A percentile compares a stretch with the other conserved stretches of the same genome.
phyloP scores from a whole-genome alignment of 139 green algal genomes.

The Haematococcus lacustris region DNA sequence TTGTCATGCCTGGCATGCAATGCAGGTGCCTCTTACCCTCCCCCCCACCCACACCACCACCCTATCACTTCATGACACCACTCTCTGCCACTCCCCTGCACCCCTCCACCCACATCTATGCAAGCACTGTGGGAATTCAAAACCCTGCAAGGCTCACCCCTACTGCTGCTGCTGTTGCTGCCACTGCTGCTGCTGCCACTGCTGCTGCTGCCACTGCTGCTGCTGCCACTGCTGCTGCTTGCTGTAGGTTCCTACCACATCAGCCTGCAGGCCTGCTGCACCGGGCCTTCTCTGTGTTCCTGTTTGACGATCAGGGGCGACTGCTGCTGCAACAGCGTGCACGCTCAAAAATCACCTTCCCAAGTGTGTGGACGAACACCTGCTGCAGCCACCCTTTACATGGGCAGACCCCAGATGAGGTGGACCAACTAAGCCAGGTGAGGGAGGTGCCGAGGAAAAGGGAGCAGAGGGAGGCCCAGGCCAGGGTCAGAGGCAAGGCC shows the following conservation, averaged over 20 bases:
- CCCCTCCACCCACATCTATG: constrained; percentile 37
- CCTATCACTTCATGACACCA: no score
- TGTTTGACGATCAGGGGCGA: constrained; percentile 79
- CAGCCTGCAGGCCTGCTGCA: constrained; percentile 82
- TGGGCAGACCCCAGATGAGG: constrained; percentile 63
- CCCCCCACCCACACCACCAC: no score
- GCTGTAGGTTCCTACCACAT: no score
- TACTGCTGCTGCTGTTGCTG: no score
- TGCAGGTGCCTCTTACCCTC: no score
- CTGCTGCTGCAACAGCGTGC: constrained; percentile 90
- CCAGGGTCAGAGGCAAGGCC: no score
- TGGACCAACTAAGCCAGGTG: constrained; percentile 43
- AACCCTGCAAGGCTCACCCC: no score
- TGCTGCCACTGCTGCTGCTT: no score
- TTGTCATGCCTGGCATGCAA: no score
- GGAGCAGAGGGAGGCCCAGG: not conserved
- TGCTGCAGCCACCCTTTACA: constrained; percentile 93
- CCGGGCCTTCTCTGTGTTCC: constrained; percentile 92
- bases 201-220: no score
- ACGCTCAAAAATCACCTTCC: constrained; percentile 91
- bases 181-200: no score
- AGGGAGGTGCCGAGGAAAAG: not conserved
- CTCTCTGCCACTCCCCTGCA: constrained; percentile 56
- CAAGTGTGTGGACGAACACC: constrained; percentile 90
- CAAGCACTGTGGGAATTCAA: no score